Conservation (phyloP, 768 basidiomycete species). For the Auriscalpium microsporum region DNA sequence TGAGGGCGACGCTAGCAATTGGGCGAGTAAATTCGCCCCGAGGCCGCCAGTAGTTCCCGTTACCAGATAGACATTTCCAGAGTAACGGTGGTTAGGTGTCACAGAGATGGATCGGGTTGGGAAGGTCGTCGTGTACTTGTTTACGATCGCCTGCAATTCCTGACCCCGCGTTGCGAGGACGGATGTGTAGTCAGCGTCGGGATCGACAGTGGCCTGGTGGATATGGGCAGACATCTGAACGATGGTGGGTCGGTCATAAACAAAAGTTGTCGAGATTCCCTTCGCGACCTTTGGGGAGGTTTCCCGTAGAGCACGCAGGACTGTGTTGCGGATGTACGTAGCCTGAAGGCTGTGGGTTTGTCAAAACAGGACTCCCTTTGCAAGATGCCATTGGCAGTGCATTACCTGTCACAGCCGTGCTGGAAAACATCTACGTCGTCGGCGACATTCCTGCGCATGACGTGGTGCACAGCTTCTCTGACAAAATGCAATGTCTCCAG, state of each 20-base stretch:
- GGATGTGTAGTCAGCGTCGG: neutral
- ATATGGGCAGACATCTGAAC: slow-evolving; percentile 11
- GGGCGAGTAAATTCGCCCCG: slow-evolving; percentile 17
- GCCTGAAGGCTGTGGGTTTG: slow-evolving; percentile 15
- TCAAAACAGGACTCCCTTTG: neutral
- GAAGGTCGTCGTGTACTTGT: slow-evolving; percentile 16
- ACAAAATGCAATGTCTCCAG: slow-evolving; percentile 22
- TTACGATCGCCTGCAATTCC: slow-evolving; percentile 16
- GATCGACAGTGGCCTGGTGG: slow-evolving; percentile 1
- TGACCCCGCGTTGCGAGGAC: slow-evolving; percentile 1
- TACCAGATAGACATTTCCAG: slow-evolving; percentile 12
- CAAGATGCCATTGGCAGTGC: neutral
- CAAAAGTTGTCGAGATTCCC: slow-evolving; percentile 13
- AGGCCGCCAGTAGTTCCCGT: slow-evolving; percentile 20
- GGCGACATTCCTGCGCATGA: slow-evolving; percentile 19
- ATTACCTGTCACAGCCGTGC: slow-evolving; percentile 2
- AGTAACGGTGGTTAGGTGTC: neutral
- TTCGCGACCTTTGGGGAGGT: slow-evolving; percentile 7
- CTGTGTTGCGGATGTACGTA: slow-evolving; percentile 20
- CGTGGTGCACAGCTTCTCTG: slow-evolving; percentile 23
- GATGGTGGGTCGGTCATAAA: slow-evolving; percentile 19
- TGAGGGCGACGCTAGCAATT: slow-evolving; percentile 4
- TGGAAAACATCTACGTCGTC: slow-evolving; percentile 15
- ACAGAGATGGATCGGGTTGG: slow-evolving; percentile 3
- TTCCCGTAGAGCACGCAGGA: slow-evolving; percentile 19